Conservation (phyloP, 441 rosid genomes). For the Erodium texanum region DNA sequence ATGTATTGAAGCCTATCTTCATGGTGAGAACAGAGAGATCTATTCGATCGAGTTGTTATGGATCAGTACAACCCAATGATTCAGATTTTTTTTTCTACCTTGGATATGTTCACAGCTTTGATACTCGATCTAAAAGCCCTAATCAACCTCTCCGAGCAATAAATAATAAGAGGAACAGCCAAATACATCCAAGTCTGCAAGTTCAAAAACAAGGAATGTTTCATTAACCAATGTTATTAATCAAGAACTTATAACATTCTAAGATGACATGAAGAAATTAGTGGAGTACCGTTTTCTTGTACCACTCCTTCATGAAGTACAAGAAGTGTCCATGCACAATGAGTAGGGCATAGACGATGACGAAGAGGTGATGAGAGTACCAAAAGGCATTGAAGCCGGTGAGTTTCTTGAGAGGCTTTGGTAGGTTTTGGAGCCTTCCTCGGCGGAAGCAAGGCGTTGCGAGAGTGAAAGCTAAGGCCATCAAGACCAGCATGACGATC, state of each 20-base stretch:
- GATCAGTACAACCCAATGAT: no score
- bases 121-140: conserved; percentile 76
- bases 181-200: conserved; percentile 89
- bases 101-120: conserved; percentile 64
- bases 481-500: conserved; percentile 39
- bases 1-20: no score
- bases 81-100: no score
- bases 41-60: no score
- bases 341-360: conserved; percentile 49
- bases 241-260: not conserved
- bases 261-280: no score
- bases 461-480: conserved; percentile 50
- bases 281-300: conserved; percentile 54
- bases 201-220: no score
- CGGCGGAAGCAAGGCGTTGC: conserved; percentile 55
- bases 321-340: conserved; percentile 41
- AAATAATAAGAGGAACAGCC: conserved; percentile 59
- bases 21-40: no score
- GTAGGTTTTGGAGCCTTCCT: conserved; percentile 33
- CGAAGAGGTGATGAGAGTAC: conserved; percentile 64
- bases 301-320: conserved; percentile 41
- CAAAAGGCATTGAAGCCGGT: conserved; percentile 63
- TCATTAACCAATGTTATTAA: conserved; percentile 6
- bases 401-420: conserved; percentile 41
- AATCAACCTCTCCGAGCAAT: conserved; percentile 56